Evolutionary conservation across 305 asterid species (phyloP), one percentile per base, ranked within the genome.

Genomic region (Stenogyne calaminthoides): DNA sequence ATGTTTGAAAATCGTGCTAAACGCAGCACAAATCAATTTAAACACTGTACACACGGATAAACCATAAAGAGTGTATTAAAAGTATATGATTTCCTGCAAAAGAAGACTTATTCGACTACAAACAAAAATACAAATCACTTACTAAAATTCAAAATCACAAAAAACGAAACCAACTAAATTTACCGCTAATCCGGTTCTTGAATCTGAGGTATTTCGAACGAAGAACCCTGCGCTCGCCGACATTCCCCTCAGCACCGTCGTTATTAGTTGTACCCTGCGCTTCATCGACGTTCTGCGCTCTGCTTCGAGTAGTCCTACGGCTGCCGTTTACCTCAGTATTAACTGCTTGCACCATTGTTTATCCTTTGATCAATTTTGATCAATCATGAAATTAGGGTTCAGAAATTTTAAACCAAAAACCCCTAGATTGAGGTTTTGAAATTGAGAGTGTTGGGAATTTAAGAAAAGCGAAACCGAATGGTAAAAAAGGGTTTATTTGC

Each of bases 161-260:
- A n/a, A 27, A 44, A 25, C 11, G 1, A 67, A 47, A 55, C 4
- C 25, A 72, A 27, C 61, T 37, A 12, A 54, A 67, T 32, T 74
- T 79, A 87, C 91, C 88, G 52, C 76, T 22, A 16, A 84, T 79
- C 77, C 88, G 81, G 54, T 46, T 78, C 84, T 80, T 84, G 72
- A 86, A 75, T 6, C 58, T 67, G 80, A 83, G 88, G 71, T 84
- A 84, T 57, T 86, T 82, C 7, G 88, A 84, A 3, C 88, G 85
- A 27, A 84, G 85, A 61, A 82, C 81, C 72, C 87, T 74, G 49
- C 90, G 87, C 20, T 76, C 69, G 29, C 52, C 69, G 36, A 54
- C 69, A 39, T 67, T 46, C 14, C 70, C 84, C 60, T 74, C 82
- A 63, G 16, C 72, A 44, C 18, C 69, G 69, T 74, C 60, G 54